These are phyloP conservation scores for Leccinum olivaceopallidum DNA, from an alignment of 768 basidiomycete species.

Conservation along the genomic window DNA sequence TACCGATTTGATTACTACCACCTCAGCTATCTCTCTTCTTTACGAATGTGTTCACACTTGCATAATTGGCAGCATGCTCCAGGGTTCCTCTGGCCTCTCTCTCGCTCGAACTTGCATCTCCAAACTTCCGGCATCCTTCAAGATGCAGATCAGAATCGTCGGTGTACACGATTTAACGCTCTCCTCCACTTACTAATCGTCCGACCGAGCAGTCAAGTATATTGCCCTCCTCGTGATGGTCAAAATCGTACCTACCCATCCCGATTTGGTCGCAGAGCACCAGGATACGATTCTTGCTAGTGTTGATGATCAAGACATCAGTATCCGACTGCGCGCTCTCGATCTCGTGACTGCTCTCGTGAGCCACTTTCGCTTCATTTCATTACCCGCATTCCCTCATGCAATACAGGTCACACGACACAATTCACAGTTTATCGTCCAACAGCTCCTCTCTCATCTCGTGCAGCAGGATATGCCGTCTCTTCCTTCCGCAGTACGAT, in stretches of 20 bases:
- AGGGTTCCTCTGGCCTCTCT: constrained; percentile 70
- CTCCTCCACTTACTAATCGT: constrained; percentile 16
- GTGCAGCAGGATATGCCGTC: constrained; percentile 51
- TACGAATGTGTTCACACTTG: constrained; percentile 99
- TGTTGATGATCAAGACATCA: constrained; percentile 90
- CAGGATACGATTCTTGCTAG: constrained; percentile 89
- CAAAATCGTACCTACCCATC: constrained; percentile 92
- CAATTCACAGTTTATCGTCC: constrained; percentile 88
- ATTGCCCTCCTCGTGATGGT: constrained; percentile 93
- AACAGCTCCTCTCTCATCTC: constrained; percentile 80
- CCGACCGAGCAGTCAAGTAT: constrained; percentile 78
- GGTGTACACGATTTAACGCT: constrained; percentile 36
- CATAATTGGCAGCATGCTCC: constrained; percentile 95
- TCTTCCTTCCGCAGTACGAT: constrained; percentile 57
- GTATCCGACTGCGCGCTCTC: constrained; percentile 85
- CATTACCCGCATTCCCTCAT: neutral
- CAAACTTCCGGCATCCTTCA: constrained; percentile 87
- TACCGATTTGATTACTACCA: constrained; percentile 93
- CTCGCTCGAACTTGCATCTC: constrained; percentile 89
- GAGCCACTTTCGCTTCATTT: constrained; percentile 18
- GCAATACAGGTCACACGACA: constrained; percentile 64
- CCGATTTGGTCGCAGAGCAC: constrained; percentile 86
- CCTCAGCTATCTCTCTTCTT: constrained; percentile 90
- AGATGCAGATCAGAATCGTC: constrained; percentile 94
- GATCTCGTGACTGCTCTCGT: constrained; percentile 96